Conservation (phyloP, 441 rosid genomes). For the Corymbia calophylla region DNA sequence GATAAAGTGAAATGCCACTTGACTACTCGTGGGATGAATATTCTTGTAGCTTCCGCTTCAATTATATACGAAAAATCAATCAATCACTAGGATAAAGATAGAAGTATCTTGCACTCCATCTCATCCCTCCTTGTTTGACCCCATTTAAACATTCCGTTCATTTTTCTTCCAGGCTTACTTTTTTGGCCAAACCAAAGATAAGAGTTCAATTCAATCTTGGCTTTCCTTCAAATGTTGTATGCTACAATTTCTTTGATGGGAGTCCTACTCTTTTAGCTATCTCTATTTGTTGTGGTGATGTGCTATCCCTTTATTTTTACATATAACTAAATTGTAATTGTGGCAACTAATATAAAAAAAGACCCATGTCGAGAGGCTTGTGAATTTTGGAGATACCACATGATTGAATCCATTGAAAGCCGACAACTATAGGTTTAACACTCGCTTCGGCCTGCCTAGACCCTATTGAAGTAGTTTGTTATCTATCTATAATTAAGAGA, state of each 20-base stretch:
- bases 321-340: not conserved
- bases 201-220: not conserved
- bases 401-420: not conserved
- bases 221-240: not conserved
- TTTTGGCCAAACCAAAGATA: not conserved
- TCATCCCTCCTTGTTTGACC: not conserved
- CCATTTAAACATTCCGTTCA: not conserved
- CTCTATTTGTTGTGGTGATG: not conserved
- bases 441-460: not conserved
- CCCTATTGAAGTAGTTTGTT: not conserved
- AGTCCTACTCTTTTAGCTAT: not conserved
- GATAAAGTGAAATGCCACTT: not conserved
- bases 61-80: not conserved
- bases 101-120: not conserved
- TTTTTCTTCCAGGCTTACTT: not conserved
- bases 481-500: not conserved
- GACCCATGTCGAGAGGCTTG: not conserved
- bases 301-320: not conserved
- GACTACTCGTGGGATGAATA: not conserved
- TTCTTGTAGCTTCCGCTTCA: accelerated
- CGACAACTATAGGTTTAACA: not conserved
- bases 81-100: not conserved
- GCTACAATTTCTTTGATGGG: not conserved
- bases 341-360: not conserved
- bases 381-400: not conserved